Base-by-base conservation (phyloP, 345 rosid species). In the Gossypium mustelinum region DNA sequence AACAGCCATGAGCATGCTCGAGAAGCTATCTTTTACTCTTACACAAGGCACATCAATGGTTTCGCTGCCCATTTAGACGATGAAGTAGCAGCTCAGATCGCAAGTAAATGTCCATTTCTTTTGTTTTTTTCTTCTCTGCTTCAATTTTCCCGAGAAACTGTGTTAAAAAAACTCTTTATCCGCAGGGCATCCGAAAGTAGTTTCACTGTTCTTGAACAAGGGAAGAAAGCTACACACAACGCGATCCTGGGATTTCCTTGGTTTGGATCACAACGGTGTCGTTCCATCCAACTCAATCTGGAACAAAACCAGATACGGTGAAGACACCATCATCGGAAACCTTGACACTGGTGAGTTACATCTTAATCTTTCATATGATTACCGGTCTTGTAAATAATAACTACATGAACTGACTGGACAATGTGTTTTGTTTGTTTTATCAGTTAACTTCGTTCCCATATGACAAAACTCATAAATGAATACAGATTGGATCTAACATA, bases 161-260 rank as follows among this genome's bases (percentile, higher is more conserved):
- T 54, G 59, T 18, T 56, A 7, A 54, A 9, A 29, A 5, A 4
- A 5, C 41, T 34, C 12, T 7, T 13, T 29, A 39, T 61, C 9
- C 67, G 73, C 77, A 94, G 98, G 79, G 78, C 92, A 94, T 74
- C 95, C 98, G 2, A 83, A 82, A 11, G 98, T 91, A 18, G 86
- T 88, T 50, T 94, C 98, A 17, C 87, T 91, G n/a, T 92, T 91
- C 85, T 75, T 75, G 83, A 90, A 89, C 89, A 71, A 76, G 81
- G 97, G 81, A 25, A 88, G 79, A 59, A 88, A 91, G 67, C 81
- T 94, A 17, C 98, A 92, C 85, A 94, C 98, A 9, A 94, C 97
- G 25, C 87, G 90, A 52, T 92, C 98, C 56, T 94, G 98, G 98
- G 92, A 89, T n/a, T 94, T 92, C 75, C 81, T 94, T 70, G 87